Percentiles rank a stretch among this genome's conserved stretches.
These are phyloP conservation scores for Hygrophila difformis DNA, from an alignment of 257 asterid species.

Conservation along the genomic window DNA sequence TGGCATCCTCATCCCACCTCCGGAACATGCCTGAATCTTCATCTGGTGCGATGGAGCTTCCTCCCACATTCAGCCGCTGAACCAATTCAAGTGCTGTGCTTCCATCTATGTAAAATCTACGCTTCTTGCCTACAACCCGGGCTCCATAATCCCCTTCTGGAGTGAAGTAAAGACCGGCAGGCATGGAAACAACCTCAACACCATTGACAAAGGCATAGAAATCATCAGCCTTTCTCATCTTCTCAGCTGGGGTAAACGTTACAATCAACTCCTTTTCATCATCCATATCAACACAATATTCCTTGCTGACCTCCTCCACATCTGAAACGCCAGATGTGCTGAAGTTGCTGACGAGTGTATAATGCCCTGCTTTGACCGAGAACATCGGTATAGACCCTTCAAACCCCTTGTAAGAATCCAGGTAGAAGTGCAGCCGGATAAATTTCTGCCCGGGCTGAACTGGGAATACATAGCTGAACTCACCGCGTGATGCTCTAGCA, in stretches of 20 bases:
- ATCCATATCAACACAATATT: conserved; percentile 29
- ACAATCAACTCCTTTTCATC: conserved; percentile 16
- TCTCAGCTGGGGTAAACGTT: conserved; percentile 27
- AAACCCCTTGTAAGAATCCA: conserved; percentile 27
- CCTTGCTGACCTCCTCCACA: conserved; percentile 24
- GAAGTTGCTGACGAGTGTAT: conserved; percentile 36
- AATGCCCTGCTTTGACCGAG: conserved; percentile 32
- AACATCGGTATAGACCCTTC: conserved; percentile 24
- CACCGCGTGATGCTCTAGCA: conserved; percentile 26
- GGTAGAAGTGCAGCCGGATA: conserved; percentile 39
- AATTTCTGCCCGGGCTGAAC: conserved; percentile 34
- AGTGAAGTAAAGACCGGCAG: conserved; percentile 40
- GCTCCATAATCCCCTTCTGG: conserved; percentile 31
- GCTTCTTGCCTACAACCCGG: conserved; percentile 31
- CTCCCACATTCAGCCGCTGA: conserved; percentile 50
- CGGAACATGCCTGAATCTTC: conserved; percentile 51
- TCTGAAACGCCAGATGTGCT: conserved; percentile 17
- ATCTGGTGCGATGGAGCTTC: conserved; percentile 36
- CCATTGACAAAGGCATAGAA: conserved; percentile 37
- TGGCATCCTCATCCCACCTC: conserved; percentile 43
- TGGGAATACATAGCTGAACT: conserved; percentile 23
- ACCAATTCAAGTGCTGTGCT: conserved; percentile 56
- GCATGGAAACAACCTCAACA: conserved; percentile 43
- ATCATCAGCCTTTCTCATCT: conserved; percentile 16
- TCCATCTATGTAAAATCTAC: conserved; percentile 48